Evolutionary conservation across 73 alveolate species (phyloP).

Genomic region (Durusdinium trenchii): DNA sequence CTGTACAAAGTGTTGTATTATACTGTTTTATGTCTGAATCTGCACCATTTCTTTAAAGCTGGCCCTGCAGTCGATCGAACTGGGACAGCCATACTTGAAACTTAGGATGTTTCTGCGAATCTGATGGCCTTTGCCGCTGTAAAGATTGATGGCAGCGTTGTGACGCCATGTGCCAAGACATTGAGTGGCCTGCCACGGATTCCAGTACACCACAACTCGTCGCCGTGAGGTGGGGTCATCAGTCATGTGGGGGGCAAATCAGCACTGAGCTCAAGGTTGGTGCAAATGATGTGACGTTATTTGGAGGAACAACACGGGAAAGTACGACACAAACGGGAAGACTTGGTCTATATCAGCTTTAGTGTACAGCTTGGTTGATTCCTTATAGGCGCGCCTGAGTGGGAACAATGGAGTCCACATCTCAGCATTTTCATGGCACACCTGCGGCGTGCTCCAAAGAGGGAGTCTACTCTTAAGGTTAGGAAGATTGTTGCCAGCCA

Average conservation of each 20-base stretch:
- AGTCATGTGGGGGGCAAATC: constrained; percentile 71
- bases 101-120: constrained; percentile 76
- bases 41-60: not conserved
- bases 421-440: not conserved
- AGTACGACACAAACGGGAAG: too few species aligned
- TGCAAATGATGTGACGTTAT: not conserved
- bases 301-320: too few species aligned
- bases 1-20: not conserved
- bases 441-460: not conserved
- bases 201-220: not conserved
- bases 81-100: not conserved
- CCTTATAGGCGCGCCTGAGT: constrained; percentile 63
- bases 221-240: constrained; percentile 83
- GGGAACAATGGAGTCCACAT: constrained; percentile 41
- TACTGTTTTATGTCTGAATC: not conserved
- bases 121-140: constrained; percentile 69
- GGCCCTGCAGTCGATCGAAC: not conserved
- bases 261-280: constrained; percentile 30
- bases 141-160: constrained; percentile 50
- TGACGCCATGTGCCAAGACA: constrained; percentile 4
- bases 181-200: not conserved
- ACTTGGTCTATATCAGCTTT: too few species aligned
- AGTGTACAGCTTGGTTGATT: too few species aligned
- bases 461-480: not conserved
- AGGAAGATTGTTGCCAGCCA: constrained; percentile 34